Evolutionary conservation across 768 basidiomycete species (phyloP).

Genomic region (Boletus edulis): DNA sequence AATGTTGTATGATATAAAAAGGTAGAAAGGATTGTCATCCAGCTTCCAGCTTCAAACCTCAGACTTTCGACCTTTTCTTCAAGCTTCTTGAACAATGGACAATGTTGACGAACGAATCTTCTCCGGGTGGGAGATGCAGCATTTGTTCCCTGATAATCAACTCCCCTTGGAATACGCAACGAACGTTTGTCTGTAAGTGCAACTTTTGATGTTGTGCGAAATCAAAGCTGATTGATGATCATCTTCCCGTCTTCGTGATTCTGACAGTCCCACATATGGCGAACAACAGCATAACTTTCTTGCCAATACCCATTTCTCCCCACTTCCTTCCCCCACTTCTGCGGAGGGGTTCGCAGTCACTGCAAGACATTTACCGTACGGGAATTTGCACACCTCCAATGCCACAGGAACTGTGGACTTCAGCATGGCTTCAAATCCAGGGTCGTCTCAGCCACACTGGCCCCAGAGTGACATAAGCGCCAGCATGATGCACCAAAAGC

Average conservation of each 20-base stretch:
- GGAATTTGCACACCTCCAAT: not conserved
- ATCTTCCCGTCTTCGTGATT: not conserved
- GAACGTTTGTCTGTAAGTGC: slow-evolving; percentile 1
- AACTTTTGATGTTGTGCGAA: not conserved
- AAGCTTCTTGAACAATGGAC: not conserved
- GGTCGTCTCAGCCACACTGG: not conserved
- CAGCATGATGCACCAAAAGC: not conserved
- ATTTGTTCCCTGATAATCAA: not conserved
- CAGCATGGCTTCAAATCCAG: not conserved
- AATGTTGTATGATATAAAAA: not conserved
- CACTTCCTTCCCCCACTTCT: not conserved
- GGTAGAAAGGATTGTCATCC: not conserved
- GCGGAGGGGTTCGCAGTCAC: not conserved
- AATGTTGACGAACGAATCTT: not conserved
- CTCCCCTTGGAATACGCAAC: not conserved
- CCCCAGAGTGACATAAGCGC: not conserved
- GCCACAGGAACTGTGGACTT: not conserved
- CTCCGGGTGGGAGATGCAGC: not conserved
- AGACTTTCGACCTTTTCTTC: too few species aligned
- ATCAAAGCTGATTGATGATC: not conserved
- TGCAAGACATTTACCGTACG: not conserved
- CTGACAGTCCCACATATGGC: not conserved
- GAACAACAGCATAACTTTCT: not conserved
- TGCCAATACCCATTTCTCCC: not conserved
- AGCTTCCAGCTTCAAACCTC: too few species aligned